Evolutionary conservation across 2,329 filamentous ascomycete species (phyloP).

Genomic region (Dothistroma pini): DNA sequence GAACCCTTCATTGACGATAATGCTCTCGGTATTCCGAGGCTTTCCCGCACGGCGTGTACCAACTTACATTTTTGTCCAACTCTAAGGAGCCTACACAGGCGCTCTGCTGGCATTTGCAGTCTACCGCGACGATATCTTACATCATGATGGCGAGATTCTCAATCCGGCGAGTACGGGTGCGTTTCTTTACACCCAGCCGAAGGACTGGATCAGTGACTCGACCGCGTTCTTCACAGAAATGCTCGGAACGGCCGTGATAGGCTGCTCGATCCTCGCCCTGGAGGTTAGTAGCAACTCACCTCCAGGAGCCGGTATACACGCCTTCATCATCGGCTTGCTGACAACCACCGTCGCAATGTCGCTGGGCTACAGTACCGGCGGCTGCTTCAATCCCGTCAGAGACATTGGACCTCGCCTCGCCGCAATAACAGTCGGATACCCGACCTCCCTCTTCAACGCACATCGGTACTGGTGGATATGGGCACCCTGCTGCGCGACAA

Average conservation of each 20-base stretch:
- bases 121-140: slow-evolving; percentile 38
- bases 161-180: slow-evolving; percentile 23
- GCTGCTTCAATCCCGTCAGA: slow-evolving; percentile 48
- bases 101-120: slow-evolving; percentile 46
- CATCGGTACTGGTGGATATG: slow-evolving; percentile 47
- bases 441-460: slow-evolving; percentile 32
- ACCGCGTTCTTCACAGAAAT: slow-evolving; percentile 49
- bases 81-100: slow-evolving; percentile 52
- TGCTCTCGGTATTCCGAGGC: slow-evolving; percentile 45
- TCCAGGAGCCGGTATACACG: slow-evolving; percentile 50
- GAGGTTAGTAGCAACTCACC: slow-evolving; percentile 30
- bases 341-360: slow-evolving; percentile 38
- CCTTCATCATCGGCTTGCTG: slow-evolving; percentile 48
- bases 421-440: slow-evolving; percentile 45
- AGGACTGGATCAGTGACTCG: slow-evolving; percentile 25
- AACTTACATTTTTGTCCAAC: slow-evolving; percentile 51
- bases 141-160: slow-evolving; percentile 39
- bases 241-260: slow-evolving; percentile 35
- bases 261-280: slow-evolving; percentile 41
- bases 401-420: slow-evolving; percentile 52
- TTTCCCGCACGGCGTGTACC: slow-evolving; percentile 52
- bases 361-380: slow-evolving; percentile 48
- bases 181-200: slow-evolving; percentile 30
- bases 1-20: slow-evolving; percentile 47
- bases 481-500: slow-evolving; percentile 42